phyloP scores from a whole-genome alignment of 2,329 filamentous ascomycete genomes.

The Fonsecaea nubica region DNA sequence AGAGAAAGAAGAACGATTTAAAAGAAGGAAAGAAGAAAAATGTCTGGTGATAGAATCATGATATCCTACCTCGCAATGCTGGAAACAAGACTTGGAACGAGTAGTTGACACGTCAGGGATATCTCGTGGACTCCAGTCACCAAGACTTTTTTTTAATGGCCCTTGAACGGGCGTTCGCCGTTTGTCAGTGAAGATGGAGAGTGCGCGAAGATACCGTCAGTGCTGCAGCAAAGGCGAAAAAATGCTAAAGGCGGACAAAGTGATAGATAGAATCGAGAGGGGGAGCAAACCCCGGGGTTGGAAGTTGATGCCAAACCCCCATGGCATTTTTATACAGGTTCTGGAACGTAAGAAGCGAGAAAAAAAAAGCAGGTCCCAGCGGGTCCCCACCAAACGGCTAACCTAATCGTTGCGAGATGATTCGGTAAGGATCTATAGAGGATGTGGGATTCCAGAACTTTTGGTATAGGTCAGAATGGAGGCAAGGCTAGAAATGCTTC shows the following conservation, averaged over 20 bases:
- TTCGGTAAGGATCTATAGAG: slow-evolving; percentile 1
- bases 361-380: not conserved
- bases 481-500: not conserved
- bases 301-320: not conserved
- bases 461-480: not conserved
- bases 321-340: slow-evolving; percentile 1
- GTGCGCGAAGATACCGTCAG: slow-evolving; percentile 1
- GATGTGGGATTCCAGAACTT: not conserved
- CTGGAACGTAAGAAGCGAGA: not conserved
- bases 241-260: not conserved
- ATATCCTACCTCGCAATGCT: slow-evolving; percentile 9
- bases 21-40: slow-evolving; percentile 7
- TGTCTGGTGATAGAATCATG: not conserved
- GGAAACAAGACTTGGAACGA: not conserved
- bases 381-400: not conserved
- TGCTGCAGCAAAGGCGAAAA: slow-evolving; percentile 4
- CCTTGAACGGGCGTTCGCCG: not conserved
- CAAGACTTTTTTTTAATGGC: not conserved
- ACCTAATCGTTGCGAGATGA: not conserved
- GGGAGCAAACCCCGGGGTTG: not conserved
- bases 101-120: slow-evolving; percentile 12
- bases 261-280: not conserved
- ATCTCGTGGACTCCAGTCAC: slow-evolving; percentile 3
- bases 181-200: not conserved
- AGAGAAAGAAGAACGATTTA: not conserved